A percentile compares a stretch with the other conserved stretches of the same genome.
Evolutionary conservation across 1,284 basidiomycete genomes (phyloP).

Genomic region (Ceratobasidium sp.): DNA sequence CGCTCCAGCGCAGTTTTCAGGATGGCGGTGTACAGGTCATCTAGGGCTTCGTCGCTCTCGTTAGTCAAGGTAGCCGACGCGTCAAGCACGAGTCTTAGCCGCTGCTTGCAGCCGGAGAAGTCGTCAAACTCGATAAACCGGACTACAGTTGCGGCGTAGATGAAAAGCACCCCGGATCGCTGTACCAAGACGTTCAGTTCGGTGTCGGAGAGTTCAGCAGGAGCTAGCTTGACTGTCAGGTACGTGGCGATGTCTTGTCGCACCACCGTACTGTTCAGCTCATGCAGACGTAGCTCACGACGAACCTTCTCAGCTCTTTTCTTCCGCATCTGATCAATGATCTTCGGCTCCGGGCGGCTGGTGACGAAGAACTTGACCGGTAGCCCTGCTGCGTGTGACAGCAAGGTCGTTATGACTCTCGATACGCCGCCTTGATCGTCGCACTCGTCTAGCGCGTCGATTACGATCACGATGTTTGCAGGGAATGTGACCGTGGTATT

Average conservation of each 20-base stretch:
- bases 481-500: not conserved
- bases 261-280: not conserved
- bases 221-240: not conserved
- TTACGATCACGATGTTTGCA: not conserved
- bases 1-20: not conserved
- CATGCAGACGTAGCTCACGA: slow-evolving; percentile 1
- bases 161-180: slow-evolving; percentile 9
- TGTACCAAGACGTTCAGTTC: not conserved
- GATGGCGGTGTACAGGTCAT: slow-evolving; percentile 3
- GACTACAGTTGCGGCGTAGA: slow-evolving; percentile 28
- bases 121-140: slow-evolving; percentile 21
- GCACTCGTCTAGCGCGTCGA: slow-evolving; percentile 40
- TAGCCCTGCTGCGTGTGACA: not conserved
- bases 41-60: not conserved
- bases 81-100: not conserved
- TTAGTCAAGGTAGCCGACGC: not conserved
- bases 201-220: not conserved
- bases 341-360: slow-evolving; percentile 32
- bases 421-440: slow-evolving; percentile 7
- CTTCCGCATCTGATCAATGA: slow-evolving; percentile 7
- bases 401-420: not conserved
- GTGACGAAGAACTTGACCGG: slow-evolving; percentile 35
- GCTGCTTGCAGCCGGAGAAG: not conserved
- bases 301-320: not conserved
- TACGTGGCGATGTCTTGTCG: slow-evolving; percentile 16